Evolutionary conservation across 805 yeast genomes (phyloP).

Genomic region (Saccharomyces eubayanus): DNA sequence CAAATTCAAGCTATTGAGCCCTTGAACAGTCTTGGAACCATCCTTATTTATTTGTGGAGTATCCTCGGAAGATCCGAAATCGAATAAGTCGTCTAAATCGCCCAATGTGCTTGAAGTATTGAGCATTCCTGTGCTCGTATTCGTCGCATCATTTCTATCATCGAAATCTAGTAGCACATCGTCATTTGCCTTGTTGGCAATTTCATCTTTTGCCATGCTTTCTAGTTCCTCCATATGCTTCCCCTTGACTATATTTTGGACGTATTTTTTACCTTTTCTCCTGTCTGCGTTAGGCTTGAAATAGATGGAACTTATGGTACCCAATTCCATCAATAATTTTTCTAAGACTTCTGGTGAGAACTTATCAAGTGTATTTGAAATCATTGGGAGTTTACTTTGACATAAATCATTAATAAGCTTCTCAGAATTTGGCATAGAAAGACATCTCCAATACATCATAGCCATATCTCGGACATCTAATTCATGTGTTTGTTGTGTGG

Average conservation of each 20-base stretch:
- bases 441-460: constrained; percentile 68
- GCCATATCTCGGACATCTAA: constrained; percentile 78
- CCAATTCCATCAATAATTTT: constrained; percentile 63
- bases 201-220: constrained; percentile 68
- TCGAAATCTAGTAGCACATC: constrained; percentile 85
- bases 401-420: constrained; percentile 22
- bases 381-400: constrained; percentile 49
- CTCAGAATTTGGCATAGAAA: constrained; percentile 39
- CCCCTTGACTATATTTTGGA: constrained; percentile 32
- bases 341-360: constrained; percentile 63
- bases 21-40: constrained; percentile 2
- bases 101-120: constrained; percentile 43
- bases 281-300: constrained; percentile 72
- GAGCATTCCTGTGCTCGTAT: constrained; percentile 4
- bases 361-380: constrained; percentile 61
- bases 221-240: constrained; percentile 71
- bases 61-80: constrained; percentile 29
- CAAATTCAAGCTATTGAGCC: constrained; percentile 5
- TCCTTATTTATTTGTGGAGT: background rate
- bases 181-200: constrained; percentile 52
- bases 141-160: constrained; percentile 41
- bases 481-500: constrained; percentile 59
- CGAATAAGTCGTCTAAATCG: constrained; percentile 67
- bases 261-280: constrained; percentile 33
- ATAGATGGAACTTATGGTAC: constrained; percentile 81